Percentiles rank a stretch among this genome's conserved stretches.
phyloP scores from a whole-genome alignment of 805 yeast genomes.

The Candida nonsorbophila region DNA sequence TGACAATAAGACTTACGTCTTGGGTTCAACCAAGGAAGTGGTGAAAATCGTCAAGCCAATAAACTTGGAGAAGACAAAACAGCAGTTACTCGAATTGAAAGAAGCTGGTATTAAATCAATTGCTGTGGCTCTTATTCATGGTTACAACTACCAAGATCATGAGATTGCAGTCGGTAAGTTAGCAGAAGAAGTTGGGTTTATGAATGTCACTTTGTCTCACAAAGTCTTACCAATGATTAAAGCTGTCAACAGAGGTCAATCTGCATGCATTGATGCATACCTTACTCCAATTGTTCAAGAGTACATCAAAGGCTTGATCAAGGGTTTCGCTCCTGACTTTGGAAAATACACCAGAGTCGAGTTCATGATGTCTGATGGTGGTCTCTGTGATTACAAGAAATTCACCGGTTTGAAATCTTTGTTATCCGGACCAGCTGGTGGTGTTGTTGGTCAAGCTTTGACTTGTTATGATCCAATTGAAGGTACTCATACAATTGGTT shows the following conservation, averaged over 20 bases:
- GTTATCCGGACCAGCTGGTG: slow-evolving; percentile 19
- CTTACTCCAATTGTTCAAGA: slow-evolving; percentile 72
- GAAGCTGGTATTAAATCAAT: slow-evolving; percentile 59
- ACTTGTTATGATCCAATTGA: slow-evolving; percentile 30
- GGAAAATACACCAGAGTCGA: slow-evolving; percentile 16
- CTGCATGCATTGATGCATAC: slow-evolving; percentile 78
- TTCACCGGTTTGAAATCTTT: slow-evolving; percentile 14
- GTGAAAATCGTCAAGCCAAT: slow-evolving; percentile 54
- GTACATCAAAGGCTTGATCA: slow-evolving; percentile 55
- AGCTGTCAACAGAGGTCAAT: slow-evolving; percentile 67
- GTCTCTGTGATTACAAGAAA: slow-evolving; percentile 11
- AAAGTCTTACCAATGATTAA: slow-evolving; percentile 77
- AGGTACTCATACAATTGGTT: slow-evolving; percentile 64
- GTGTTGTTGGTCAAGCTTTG: slow-evolving; percentile 15
- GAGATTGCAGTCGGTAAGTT: slow-evolving; percentile 39
- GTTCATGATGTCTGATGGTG: slow-evolving; percentile 17
- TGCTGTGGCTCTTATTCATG: slow-evolving; percentile 68
- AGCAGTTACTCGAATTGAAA: slow-evolving; percentile 39
- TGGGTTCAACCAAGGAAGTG: slow-evolving; percentile 65
- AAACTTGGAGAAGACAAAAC: slow-evolving; percentile 35
- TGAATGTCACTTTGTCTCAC: slow-evolving; percentile 62
- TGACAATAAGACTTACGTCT: slow-evolving; percentile 29
- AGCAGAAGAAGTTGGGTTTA: slow-evolving; percentile 64
- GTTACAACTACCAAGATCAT: slow-evolving; percentile 69
- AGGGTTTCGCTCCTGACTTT: slow-evolving; percentile 53